Evolutionary conservation across 192 early-diverging fungal genomes (phyloP).

Genomic region (Borealophlyctis nickersoniae): DNA sequence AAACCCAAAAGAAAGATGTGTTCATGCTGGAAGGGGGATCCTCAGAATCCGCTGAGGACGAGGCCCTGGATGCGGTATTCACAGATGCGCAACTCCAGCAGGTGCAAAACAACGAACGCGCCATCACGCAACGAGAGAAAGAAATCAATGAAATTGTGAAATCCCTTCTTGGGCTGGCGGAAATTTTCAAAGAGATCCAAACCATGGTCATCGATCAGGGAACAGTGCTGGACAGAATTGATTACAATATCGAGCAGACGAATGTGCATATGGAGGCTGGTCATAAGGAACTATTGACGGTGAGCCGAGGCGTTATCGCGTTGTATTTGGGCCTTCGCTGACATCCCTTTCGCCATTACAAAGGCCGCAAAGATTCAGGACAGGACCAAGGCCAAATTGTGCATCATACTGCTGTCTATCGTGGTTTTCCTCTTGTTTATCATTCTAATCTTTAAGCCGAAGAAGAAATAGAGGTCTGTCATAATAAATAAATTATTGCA

Average conservation of each 20-base stretch:
- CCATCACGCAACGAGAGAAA: slow-evolving; percentile 79
- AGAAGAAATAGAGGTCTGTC: background rate
- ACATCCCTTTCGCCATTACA: background rate
- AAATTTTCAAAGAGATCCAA: slow-evolving; percentile 91
- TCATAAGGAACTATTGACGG: slow-evolving; percentile 76
- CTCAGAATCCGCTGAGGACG: slow-evolving; percentile 31
- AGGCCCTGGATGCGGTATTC: slow-evolving; percentile 54
- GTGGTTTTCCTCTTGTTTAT: slow-evolving; percentile 77
- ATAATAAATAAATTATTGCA: background rate
- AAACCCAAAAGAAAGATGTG: slow-evolving; percentile 39
- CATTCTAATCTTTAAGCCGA: slow-evolving; percentile 52
- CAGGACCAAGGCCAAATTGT: slow-evolving; percentile 74
- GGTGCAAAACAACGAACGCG: slow-evolving; percentile 72
- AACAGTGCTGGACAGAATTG: slow-evolving; percentile 92
- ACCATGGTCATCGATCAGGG: slow-evolving; percentile 98
- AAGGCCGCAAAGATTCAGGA: slow-evolving; percentile 81
- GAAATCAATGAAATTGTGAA: slow-evolving; percentile 92
- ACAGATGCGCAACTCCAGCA: slow-evolving; percentile 79
- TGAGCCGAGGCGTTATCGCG: slow-evolving; percentile 15
- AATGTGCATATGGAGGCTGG: slow-evolving; percentile 77
- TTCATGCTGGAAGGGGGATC: slow-evolving; percentile 19
- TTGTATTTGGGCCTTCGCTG: background rate
- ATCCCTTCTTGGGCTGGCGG: slow-evolving; percentile 83
- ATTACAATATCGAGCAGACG: slow-evolving; percentile 92
- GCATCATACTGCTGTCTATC: slow-evolving; percentile 75